Conservation (phyloP, 148 eudicot species). For the Polygonum maritimum region DNA sequence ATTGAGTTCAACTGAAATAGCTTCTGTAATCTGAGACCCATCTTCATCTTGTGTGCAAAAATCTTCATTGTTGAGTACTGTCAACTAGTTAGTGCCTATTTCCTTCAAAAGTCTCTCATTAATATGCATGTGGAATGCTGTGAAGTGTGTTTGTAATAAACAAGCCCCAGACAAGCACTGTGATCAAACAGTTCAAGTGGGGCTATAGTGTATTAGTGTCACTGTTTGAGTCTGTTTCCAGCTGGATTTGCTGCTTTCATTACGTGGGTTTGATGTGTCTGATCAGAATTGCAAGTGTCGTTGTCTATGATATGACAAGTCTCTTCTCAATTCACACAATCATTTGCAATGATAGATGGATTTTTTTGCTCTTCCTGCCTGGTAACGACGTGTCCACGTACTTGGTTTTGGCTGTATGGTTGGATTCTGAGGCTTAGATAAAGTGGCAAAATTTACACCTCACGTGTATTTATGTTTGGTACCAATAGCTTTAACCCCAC, state of each 20-base stretch:
- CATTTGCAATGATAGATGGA: conserved; percentile 8
- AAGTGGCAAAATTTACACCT: conserved; percentile 1
- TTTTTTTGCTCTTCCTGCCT: background rate
- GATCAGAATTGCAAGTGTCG: background rate
- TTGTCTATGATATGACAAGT: background rate
- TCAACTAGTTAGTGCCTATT: background rate
- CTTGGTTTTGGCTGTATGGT: background rate
- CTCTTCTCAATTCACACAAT: background rate
- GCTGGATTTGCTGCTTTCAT: background rate
- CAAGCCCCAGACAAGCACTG: background rate
- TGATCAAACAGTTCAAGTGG: background rate
- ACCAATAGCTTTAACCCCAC: too few relatives aligned
- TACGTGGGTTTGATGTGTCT: background rate
- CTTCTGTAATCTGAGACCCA: background rate
- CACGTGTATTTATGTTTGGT: background rate
- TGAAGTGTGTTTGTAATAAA: background rate
- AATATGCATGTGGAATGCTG: conserved; percentile 1
- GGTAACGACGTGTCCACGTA: conserved; percentile 6
- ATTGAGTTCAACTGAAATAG: too few relatives aligned
- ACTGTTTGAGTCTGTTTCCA: background rate
- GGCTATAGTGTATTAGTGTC: background rate
- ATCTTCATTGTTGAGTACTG: background rate
- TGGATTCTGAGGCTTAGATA: background rate
- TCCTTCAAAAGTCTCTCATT: background rate
- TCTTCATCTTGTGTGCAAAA: background rate